A percentile compares a stretch with the other conserved stretches of the same genome.
These are phyloP conservation scores for Vitis vinifera DNA, from an alignment of 164 flowering plant genomes.

Conservation along the genomic window DNA sequence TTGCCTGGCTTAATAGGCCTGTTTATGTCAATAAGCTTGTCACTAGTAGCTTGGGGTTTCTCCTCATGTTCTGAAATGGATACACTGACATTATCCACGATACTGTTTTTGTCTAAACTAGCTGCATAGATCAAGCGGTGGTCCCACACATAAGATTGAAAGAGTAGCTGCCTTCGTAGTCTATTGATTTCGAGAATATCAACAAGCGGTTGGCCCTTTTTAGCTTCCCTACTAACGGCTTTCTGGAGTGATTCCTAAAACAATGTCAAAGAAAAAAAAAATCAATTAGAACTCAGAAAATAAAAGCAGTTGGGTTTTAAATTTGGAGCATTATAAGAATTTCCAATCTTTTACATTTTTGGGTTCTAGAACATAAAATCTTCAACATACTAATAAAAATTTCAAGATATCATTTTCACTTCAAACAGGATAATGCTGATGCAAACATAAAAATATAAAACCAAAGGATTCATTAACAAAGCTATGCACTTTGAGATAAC, in stretches of 20 bases:
- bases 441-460: neutral
- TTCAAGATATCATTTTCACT: neutral
- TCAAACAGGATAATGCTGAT: neutral
- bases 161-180: slow-evolving; percentile 71
- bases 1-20: slow-evolving; percentile 19
- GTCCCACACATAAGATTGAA: slow-evolving; percentile 90
- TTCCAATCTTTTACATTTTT: neutral
- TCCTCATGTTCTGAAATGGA: slow-evolving; percentile 32
- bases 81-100: slow-evolving; percentile 19
- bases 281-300: slow-evolving; percentile 11
- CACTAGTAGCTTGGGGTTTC: slow-evolving; percentile 29
- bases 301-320: neutral
- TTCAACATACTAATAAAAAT: neutral
- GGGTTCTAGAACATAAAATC: neutral
- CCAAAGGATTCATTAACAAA: neutral
- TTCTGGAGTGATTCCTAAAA: slow-evolving; percentile 65
- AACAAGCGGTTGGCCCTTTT: slow-evolving; percentile 56
- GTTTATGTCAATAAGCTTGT: slow-evolving; percentile 31
- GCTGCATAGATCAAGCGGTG: slow-evolving; percentile 67
- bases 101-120: slow-evolving; percentile 28
- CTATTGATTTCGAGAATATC: slow-evolving; percentile 90
- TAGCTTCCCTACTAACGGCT: slow-evolving; percentile 46
- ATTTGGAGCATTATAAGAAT: neutral
- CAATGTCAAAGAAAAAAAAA: slow-evolving; percentile 6
- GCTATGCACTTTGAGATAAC: neutral